Evolutionary conservation across 2,329 filamentous ascomycete genomes (phyloP), one percentile per base, ranked within the genome.

Genomic region (Phialocephala subalpina): DNA sequence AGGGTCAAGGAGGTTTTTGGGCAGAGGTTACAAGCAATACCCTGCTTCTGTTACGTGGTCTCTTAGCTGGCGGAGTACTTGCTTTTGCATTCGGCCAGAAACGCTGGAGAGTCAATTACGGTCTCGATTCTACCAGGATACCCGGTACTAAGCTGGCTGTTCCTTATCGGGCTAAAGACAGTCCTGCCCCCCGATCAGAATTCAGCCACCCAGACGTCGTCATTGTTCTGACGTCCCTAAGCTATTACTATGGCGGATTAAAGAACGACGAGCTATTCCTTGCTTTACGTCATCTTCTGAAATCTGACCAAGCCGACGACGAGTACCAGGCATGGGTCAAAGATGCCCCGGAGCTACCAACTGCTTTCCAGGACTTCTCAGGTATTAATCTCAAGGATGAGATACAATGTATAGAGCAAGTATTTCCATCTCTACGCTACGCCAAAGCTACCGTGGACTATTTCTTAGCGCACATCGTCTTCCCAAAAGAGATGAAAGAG

Each of bases 91-190:
- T 92, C 0, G 75, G 77, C 0, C 76, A 83, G 12, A 92, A 91
- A 70, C 78, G 89, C 0, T 92, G 87, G 86, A 77, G 85, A 3
- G 89, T 92, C 0, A 84, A 91, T 63, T 92, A 88, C 65, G 89
- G 90, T 0, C 78, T 86, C 0, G 82, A 87, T 70, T 64, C 70
- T n/a, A 29, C 27, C 3, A 27, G 58, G 7, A 12, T 20, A 0
- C 71, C 67, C 0, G 74, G 86, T 1, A 85, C 83, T 0, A 78
- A 75, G 58, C 80, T 90, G 0, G 84, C 85, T 0, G 86, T 91
- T 0, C 89, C 87, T 0, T 91, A 83, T 69, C 80, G 80, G 11
- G 87, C 86, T 0, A 90, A 90, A 64, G 87, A 88, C 58, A 82
- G 35, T 8, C 88, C 87, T 0, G 79, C 84, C 0, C 75, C 80